Conservation (phyloP, 805 yeast genomes). For the Kazachstania psychrophila region DNA sequence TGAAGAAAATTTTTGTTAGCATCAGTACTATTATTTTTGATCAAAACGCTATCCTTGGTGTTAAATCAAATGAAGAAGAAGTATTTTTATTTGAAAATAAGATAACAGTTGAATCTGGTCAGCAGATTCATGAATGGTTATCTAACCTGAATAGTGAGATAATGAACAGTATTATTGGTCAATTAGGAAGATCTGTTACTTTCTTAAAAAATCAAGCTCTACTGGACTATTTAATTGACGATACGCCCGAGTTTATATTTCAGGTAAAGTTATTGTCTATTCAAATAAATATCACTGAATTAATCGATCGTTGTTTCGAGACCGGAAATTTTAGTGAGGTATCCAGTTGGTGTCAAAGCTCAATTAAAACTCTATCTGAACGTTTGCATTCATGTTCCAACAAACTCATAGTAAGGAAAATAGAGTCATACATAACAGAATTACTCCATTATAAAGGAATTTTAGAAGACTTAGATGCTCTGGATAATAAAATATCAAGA, state of each 20-base stretch:
- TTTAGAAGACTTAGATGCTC: conserved; percentile 7
- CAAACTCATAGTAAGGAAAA: conserved; percentile 31
- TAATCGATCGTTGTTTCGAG: not conserved
- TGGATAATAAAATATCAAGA: not conserved
- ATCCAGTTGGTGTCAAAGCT: not conserved
- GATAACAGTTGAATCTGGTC: conserved; percentile 31
- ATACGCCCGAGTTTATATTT: too few relatives aligned
- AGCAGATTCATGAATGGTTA: conserved; percentile 47
- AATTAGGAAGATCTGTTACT: not conserved
- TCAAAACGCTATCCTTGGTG: conserved; percentile 33
- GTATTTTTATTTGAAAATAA: conserved; percentile 34
- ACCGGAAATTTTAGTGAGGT: not conserved
- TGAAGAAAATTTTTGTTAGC: conserved; percentile 67
- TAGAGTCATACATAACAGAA: conserved; percentile 60
- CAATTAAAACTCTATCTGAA: not conserved
- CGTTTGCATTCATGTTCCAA: not conserved
- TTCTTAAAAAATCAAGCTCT: not conserved
- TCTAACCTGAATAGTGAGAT: conserved; percentile 45
- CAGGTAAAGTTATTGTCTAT: not conserved
- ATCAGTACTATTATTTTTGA: conserved; percentile 37
- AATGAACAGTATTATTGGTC: not conserved
- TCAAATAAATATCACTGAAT: not conserved
- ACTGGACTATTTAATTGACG: too few relatives aligned
- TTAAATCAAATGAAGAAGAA: conserved; percentile 64
- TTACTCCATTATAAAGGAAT: conserved; percentile 48